Evolutionary conservation across 148 eudicot genomes (phyloP).

Genomic region (Pouteria glomerata): DNA sequence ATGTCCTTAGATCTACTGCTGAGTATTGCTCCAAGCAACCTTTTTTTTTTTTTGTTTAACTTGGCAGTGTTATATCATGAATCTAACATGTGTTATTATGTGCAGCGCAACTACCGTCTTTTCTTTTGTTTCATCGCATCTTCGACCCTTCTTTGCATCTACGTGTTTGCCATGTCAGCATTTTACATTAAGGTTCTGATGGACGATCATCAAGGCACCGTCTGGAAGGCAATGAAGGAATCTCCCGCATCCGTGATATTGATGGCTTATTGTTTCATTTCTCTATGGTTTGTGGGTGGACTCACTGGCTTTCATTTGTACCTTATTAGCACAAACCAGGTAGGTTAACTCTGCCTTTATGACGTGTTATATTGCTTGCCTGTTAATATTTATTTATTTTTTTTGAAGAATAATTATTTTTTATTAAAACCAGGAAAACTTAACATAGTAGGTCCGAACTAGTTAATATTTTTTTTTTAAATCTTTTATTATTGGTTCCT

Average conservation of each 20-base stretch:
- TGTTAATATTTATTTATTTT: no score
- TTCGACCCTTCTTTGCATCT: constrained; percentile 80
- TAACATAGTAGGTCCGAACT: no score
- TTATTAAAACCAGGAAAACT: no score
- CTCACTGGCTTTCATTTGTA: constrained; percentile 95
- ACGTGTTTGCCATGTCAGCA: constrained; percentile 81
- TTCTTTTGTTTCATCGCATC: constrained; percentile 88
- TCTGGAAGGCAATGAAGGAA: constrained; percentile 90
- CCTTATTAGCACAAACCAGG: constrained; percentile 93
- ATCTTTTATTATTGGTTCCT: no score
- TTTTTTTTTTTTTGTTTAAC: neutral
- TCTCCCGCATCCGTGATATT: constrained; percentile 90
- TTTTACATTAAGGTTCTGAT: constrained; percentile 77
- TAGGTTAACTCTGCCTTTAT: constrained; percentile 26
- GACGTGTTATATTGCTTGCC: no score
- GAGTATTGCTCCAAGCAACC: neutral
- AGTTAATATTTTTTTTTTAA: no score
- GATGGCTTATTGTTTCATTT: constrained; percentile 77
- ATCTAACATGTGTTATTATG: constrained; percentile 1
- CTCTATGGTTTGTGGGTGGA: constrained; percentile 95
- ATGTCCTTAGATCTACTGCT: neutral
- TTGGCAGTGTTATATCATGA: no score
- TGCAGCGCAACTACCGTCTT: constrained; percentile 95
- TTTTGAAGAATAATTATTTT: no score
- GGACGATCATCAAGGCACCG: constrained; percentile 67